Conservation (phyloP, 768 basidiomycete species). For the Hebeloma cylindrosporum region DNA sequence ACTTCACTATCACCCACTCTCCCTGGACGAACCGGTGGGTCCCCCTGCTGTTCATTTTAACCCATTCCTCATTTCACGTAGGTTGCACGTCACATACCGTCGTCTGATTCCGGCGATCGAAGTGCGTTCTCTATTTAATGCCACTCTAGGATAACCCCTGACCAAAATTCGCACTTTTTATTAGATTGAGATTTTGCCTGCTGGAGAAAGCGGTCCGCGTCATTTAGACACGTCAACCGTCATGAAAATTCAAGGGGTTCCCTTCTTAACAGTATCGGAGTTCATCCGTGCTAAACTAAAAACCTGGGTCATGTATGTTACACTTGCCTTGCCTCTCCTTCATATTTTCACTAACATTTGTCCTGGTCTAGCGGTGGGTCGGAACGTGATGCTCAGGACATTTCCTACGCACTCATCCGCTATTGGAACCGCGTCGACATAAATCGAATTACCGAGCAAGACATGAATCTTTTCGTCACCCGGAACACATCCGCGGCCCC, state of each 20-base stretch:
- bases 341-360: constrained; percentile 12
- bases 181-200: constrained; percentile 81
- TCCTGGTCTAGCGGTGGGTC: constrained; percentile 53
- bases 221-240: constrained; percentile 66
- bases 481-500: constrained; percentile 59
- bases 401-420: constrained; percentile 64
- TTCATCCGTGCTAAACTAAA: constrained; percentile 86
- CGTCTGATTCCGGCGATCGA: constrained; percentile 77
- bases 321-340: constrained; percentile 14
- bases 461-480: constrained; percentile 76
- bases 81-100: constrained; percentile 75
- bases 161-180: constrained; percentile 10
- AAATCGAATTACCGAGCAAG: constrained; percentile 82
- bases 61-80: constrained; percentile 27
- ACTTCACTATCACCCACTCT: constrained; percentile 67
- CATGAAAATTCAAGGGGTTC: constrained; percentile 67
- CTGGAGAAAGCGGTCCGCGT: constrained; percentile 80
- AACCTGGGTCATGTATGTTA: constrained; percentile 72
- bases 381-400: constrained; percentile 78
- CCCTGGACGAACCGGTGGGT: constrained; percentile 85
- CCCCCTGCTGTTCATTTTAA: constrained; percentile 2
- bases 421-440: constrained; percentile 85
- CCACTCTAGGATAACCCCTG: constrained; percentile 9
- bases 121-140: constrained; percentile 39
- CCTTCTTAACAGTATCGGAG: constrained; percentile 83